These are phyloP conservation scores for Cylindrodendrum hubeiense DNA, from an alignment of 2,329 filamentous ascomycete genomes.

Conservation along the genomic window DNA sequence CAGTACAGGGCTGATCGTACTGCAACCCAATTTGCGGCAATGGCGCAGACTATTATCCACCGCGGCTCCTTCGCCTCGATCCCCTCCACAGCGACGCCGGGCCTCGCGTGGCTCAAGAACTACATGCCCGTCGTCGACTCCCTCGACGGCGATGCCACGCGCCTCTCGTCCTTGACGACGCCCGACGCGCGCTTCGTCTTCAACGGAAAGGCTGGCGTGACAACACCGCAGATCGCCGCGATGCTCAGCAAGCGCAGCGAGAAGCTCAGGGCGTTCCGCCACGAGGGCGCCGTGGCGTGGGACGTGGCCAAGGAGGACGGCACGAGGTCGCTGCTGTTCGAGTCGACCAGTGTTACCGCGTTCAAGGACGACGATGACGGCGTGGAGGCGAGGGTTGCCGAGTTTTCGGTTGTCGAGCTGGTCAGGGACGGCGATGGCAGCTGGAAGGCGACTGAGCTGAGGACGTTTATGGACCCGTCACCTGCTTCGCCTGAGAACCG, in stretches of 20 bases:
- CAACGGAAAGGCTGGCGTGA: conserved; percentile 1
- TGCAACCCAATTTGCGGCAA: background rate
- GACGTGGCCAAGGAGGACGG: too few species aligned
- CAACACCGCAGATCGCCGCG: background rate
- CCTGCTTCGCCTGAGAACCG: too few species aligned
- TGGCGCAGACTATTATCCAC: conserved; percentile 3
- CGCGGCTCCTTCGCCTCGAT: conserved; percentile 1
- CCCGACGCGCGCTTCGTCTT: conserved; percentile 5
- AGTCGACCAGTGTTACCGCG: too few species aligned
- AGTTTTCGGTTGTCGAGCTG: too few species aligned
- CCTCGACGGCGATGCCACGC: background rate
- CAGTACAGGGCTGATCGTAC: too few species aligned
- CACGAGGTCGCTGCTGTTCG: too few species aligned
- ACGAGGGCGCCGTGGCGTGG: conserved; percentile 9
- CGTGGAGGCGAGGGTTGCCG: too few species aligned
- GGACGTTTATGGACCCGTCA: too few species aligned
- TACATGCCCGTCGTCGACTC: conserved; percentile 12
- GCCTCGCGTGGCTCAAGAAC: background rate
- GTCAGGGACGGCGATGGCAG: too few species aligned
- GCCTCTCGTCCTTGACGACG: background rate
- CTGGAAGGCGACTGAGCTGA: too few species aligned
- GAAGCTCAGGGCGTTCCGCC: conserved; percentile 5
- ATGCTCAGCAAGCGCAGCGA: conserved; percentile 5
- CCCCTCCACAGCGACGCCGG: background rate
- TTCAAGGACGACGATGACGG: too few species aligned